Evolutionary conservation across 441 rosid genomes (phyloP), one percentile per base, ranked within the genome.

Genomic region (Aleurites moluccanus): DNA sequence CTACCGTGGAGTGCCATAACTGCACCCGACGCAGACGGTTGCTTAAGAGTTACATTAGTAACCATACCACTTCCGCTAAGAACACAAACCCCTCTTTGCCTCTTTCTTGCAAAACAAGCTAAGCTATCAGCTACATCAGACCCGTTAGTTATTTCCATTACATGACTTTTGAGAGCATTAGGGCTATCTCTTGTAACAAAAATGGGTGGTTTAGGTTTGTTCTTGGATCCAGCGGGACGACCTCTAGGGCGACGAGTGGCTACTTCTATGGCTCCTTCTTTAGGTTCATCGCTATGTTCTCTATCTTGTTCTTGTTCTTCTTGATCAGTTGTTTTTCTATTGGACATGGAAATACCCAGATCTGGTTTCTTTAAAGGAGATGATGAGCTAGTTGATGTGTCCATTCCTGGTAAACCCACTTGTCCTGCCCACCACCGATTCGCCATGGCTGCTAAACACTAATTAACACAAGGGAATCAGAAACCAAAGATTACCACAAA

Each of bases 371-470:
- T 83, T 74, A 80, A 30, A 2, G 77, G 80, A 72, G 83, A 76
- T 57, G 86, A 64, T 49, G 88, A 84, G 77, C 77, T 80, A 30
- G 86, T 76, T 66, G 85, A 79, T 69, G 86, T 83, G 73, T 86
- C 83, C 60, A 88, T 85, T 25, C 75, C 80, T 21, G 88, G 83
- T 57, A 90, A 61, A 67, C 90, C 89, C 67, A 86, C 82, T 55
- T 86, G 93, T 62, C 84, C 90, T 1, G 91, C 80, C 97, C 97
- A 92, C 97, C 97, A 92, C 68, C 91, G 92, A 73, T 89, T 92
- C 77, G 97, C 89, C 97, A 92, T 83, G 40, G n/a, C 78, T 79
- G 42, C 33, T n/a, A 28, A 55, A 10, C 1, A 27, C 33, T 4
- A 45, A 72, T 25, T 14, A 42, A 7, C 69, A 38, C 9, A 20